Evolutionary conservation across 352 stramenopile species (phyloP).

Genomic region (Phytophthora pseudosyringae): DNA sequence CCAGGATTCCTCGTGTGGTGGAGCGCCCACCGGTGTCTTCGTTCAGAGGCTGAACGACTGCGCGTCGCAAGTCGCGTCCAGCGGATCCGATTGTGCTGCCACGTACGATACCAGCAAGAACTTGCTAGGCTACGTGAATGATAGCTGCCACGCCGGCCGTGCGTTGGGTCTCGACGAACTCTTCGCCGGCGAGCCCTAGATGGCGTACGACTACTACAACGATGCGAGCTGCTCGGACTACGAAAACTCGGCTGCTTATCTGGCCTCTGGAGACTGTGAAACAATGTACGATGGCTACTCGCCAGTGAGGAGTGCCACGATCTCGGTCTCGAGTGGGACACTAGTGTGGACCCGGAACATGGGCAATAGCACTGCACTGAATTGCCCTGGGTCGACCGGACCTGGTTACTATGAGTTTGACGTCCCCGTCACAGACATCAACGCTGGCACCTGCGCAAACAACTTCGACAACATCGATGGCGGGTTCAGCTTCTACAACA

Average conservation of each 20-base stretch:
- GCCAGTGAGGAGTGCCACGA: constrained; percentile 6
- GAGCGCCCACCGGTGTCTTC: constrained; percentile 5
- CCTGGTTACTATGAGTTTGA: constrained; percentile 13
- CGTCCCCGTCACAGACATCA: too few relatives aligned
- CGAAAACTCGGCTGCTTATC: constrained; percentile 14
- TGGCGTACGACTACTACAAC: constrained; percentile 14
- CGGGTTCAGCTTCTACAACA: constrained; percentile 17
- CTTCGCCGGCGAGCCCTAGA: constrained; percentile 1
- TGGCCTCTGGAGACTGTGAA: neutral
- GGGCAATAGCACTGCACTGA: neutral
- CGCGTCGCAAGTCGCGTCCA: constrained; percentile 4
- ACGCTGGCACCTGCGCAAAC: too few relatives aligned
- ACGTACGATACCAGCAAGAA: constrained; percentile 2
- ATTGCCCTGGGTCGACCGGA: neutral
- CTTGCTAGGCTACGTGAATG: constrained; percentile 5
- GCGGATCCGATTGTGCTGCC: neutral
- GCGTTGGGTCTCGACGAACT: constrained; percentile 5
- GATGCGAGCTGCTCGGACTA: constrained; percentile 2
- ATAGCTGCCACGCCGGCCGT: constrained; percentile 9
- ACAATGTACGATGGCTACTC: constrained; percentile 7
- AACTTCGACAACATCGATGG: neutral
- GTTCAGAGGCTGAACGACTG: constrained; percentile 3
- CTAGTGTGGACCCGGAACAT: constrained; percentile 9
- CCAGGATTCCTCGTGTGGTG: neutral
- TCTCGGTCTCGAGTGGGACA: neutral